Evolutionary conservation across 2,329 filamentous ascomycete species (phyloP).

Genomic region (Verticillium alfalfae): DNA sequence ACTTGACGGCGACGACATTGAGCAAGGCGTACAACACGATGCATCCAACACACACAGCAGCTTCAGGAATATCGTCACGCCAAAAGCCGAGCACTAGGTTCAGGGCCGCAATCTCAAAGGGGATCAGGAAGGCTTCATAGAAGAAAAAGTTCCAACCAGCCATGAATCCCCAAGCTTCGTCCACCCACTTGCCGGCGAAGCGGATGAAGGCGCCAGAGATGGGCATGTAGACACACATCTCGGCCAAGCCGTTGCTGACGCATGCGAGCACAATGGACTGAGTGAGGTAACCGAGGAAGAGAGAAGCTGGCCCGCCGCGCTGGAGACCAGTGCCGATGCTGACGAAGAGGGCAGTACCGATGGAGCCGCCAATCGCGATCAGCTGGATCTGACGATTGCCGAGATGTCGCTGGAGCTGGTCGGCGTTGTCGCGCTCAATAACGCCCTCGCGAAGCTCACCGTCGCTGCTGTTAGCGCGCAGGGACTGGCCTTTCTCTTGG

Average conservation of each 20-base stretch:
- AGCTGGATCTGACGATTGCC: constrained; percentile 53
- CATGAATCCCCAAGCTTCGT: constrained; percentile 58
- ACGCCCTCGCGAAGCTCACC: background rate
- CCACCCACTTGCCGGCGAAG: constrained; percentile 59
- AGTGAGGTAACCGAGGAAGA: constrained; percentile 54
- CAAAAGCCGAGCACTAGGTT: constrained; percentile 19
- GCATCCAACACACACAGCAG: constrained; percentile 7
- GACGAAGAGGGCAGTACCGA: constrained; percentile 55
- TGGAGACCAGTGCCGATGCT: constrained; percentile 52
- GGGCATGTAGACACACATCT: constrained; percentile 60
- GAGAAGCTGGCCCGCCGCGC: constrained; percentile 36
- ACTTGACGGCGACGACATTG: constrained; percentile 19
- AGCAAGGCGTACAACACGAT: constrained; percentile 16
- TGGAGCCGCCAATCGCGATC: constrained; percentile 53
- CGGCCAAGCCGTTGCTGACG: constrained; percentile 61
- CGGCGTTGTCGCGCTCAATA: constrained; percentile 5
- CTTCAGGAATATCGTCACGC: constrained; percentile 8
- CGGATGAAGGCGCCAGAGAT: constrained; percentile 60
- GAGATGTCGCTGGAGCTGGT: constrained; percentile 30
- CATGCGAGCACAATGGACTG: constrained; percentile 52
- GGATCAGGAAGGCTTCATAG: constrained; percentile 36
- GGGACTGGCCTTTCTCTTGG: background rate
- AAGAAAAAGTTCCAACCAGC: constrained; percentile 39
- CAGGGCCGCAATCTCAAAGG: constrained; percentile 36
- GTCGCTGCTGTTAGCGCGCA: background rate